Base-by-base conservation (phyloP, 257 asterid genomes). In the Hygrophila difformis region DNA sequence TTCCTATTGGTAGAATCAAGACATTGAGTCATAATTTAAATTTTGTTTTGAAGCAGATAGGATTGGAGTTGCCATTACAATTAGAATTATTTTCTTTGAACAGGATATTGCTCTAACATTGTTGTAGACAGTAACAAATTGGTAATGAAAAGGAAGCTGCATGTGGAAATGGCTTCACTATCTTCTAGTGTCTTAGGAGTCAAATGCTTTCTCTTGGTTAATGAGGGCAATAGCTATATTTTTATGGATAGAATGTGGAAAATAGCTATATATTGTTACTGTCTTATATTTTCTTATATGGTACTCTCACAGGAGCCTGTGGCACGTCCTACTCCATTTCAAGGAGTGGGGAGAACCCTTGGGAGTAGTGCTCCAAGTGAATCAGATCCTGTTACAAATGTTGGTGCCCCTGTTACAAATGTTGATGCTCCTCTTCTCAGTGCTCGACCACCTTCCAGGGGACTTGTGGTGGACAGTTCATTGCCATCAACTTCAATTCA, bases 401-500 rank as follows among this genome's bases (percentile, higher is more conserved):
- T 39, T 39, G 49, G 48, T 37, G 43, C 66, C 24, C 49, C 74
- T 0, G 86, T 63, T 60, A 57, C 80, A 23, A 57, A 57, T 24
- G 49, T 39, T 39, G 49, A 47, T 37, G 43, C 66, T 26, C 57
- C 87, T 28, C 65, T 51, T 37, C 64, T 38, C 19, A 49, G 81
- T 50, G 77, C 82, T 18, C 81, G 83, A 15, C 6, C 92, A 14
- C 93, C 92, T 53, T 51, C 78, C 6, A 15, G 20, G 33, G 76
- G 80, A 21, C 71, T 84, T 11, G 71, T 74, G 53, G 81, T 91
- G 16, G 99, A 87, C 50, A 28, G 58, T 34, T 70, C 97, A 46
- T 65, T 53, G 63, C 97, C 97, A 0, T 80, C 84, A 55, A 86
- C 97, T 46, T 72, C 99, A 15, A 78, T 92, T 56, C 99, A 92